These are phyloP conservation scores for Phaeosphaeria sp. DNA, from an alignment of 2,329 filamentous ascomycete species.

Conservation along the genomic window DNA sequence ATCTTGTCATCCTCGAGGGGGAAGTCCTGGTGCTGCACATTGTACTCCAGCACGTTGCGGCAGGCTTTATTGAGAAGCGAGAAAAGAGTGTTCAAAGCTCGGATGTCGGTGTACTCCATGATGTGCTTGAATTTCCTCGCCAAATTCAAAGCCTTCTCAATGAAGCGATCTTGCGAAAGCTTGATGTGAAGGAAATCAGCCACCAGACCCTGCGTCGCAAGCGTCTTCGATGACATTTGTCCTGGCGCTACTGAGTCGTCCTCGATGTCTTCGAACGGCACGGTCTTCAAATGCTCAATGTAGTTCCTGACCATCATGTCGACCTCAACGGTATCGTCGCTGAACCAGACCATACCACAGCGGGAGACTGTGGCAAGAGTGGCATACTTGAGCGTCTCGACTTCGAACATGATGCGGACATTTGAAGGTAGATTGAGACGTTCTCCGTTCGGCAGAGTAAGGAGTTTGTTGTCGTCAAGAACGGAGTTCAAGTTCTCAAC, in stretches of 20 bases:
- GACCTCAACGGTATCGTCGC: constrained; percentile 92
- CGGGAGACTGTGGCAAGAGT: constrained; percentile 98
- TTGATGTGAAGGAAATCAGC: constrained; percentile 80
- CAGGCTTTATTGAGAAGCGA: constrained; percentile 94
- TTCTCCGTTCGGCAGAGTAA: constrained; percentile 96
- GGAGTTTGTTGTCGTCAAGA: constrained; percentile 96
- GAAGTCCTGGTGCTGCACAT: constrained; percentile 92
- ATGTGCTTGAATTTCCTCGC: constrained; percentile 87
- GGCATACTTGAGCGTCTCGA: constrained; percentile 96
- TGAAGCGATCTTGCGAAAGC: constrained; percentile 79
- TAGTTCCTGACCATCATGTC: constrained; percentile 94
- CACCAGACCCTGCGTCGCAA: constrained; percentile 78
- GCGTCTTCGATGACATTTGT: constrained; percentile 65
- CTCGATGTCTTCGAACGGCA: constrained; percentile 92
- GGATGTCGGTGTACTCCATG: constrained; percentile 95
- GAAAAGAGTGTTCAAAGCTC: constrained; percentile 91
- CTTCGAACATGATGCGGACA: constrained; percentile 99
- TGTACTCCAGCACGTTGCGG: constrained; percentile 93
- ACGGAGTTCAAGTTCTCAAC: constrained; percentile 99
- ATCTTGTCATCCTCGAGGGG: constrained; percentile 88
- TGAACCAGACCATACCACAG: constrained; percentile 99
- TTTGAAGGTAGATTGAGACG: constrained; percentile 93
- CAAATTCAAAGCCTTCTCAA: constrained; percentile 76
- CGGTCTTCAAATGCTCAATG: constrained; percentile 78
- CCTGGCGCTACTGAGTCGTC: constrained; percentile 78